Base-by-base conservation (phyloP, 106 monocot genomes). In the Alisma plantagoaquatica region DNA sequence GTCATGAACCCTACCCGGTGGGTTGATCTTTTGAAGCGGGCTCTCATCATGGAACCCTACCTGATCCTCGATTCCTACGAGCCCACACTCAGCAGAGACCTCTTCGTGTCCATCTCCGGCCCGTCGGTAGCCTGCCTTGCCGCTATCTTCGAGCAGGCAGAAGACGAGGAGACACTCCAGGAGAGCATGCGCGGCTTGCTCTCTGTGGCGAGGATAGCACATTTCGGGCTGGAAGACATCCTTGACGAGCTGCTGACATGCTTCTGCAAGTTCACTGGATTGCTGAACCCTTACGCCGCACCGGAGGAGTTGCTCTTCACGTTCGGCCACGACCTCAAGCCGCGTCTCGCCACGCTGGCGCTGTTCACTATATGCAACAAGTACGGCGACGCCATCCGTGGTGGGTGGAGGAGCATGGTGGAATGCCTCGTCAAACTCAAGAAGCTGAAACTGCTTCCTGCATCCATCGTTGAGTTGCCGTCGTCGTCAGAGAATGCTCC, bases 381-480 rank as follows among this genome's bases (percentile, higher is more conserved):
- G 71, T 89, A 76, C 61, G 96, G 88, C 1, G 73, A 68, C 5
- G 75, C 88, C 1, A 57, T 96, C 4, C 80, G 88, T 6, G 84
- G 84, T 1, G 69, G 84, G 0, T 96, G 96, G 89, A 75, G 73
- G 56, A 89, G 79, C 59, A 23, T 82, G 26, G 63, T 89, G 2
- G 96, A 88, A 9, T 96, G 88, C 65, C 23, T 96, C 20, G 75
- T 96, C 31, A 96, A 81, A 70, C 96, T 96, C 58, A 80, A 78
- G 57, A 75, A 75, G 23, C 61, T 96, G 21, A 81, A 73, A 60
- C 49, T 96, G 5, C 55, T 96, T 33, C 96, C 96, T 0, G 75
- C 48, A 16, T 75, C 67, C 8, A 50, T 73, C 29, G 31, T 75
- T 18, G 80, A 84, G 10, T n/a, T n/a, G n/a, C n/a, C n/a, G n/a